Evolutionary conservation across 2,329 filamentous ascomycete species (phyloP).

Genomic region (Pseudogymnoascus sp.): DNA sequence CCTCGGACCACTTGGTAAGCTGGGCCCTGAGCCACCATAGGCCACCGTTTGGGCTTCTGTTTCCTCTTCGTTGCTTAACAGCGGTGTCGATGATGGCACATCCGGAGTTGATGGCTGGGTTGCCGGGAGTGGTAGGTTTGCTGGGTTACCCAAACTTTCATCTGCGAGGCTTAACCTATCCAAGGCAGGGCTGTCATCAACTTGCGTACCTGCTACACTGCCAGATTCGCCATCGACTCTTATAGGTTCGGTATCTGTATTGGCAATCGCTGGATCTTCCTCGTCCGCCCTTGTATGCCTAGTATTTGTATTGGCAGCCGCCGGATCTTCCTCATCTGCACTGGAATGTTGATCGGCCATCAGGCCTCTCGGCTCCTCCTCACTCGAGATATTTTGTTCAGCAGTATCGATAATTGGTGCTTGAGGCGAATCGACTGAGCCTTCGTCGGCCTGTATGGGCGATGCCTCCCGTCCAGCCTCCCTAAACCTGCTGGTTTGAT

Average conservation of each 20-base stretch:
- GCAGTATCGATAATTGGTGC: neutral
- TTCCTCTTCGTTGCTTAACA: neutral
- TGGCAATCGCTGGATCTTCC: neutral
- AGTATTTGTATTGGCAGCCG: neutral
- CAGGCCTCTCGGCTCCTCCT: neutral
- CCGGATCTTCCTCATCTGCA: neutral
- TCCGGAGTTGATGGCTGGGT: neutral
- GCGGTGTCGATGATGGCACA: neutral
- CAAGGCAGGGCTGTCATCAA: neutral
- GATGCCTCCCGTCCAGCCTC: neutral
- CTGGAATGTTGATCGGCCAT: neutral
- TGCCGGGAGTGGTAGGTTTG: neutral
- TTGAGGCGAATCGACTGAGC: neutral
- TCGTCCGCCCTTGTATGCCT: neutral
- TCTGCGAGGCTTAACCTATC: neutral
- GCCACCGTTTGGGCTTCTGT: neutral
- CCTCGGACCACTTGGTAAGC: neutral
- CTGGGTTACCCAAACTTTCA: neutral
- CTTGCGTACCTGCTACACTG: neutral
- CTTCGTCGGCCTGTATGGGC: neutral
- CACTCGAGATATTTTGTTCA: neutral
- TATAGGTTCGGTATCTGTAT: neutral
- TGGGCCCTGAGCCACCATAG: neutral
- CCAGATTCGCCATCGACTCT: neutral
- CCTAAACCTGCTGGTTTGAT: slow-evolving; percentile 8